Evolutionary conservation across 352 stramenopile genomes (phyloP), one percentile per base, ranked within the genome.

Genomic region (Phytophthora podocarpi): DNA sequence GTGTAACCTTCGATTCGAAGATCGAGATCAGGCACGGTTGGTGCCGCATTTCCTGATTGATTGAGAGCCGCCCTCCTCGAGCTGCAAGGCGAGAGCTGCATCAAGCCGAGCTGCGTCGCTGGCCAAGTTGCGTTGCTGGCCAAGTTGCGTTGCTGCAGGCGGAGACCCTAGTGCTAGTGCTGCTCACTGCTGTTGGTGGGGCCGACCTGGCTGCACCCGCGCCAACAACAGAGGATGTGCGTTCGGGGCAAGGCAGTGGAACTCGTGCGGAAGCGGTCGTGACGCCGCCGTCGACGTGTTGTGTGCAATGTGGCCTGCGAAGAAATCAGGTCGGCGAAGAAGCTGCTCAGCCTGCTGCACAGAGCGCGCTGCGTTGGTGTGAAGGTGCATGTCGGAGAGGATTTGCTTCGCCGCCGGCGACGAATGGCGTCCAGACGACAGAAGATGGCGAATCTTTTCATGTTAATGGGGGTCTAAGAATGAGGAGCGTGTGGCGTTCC

Each of bases 401-500:
- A 50, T 56, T 56, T 63, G 45, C 42, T 32, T 41, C n/a, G 31
- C 26, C 42, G 26, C 4, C 11, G 34, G 24, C 35, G 39, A 32
- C 9, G 31, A 31, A 32, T 16, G 27, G 21, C 23, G 32, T 34
- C 20, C 42, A 16, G 10, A 24, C 23, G 20, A 35, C 16, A 26
- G 15, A 27, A 48, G 24, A 21, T 42, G 48, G 24, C 34, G 37
- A 59, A 51, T 54, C 16, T 53, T 58, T 68, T 39, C 51, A 57
- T 64, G 43, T 64, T 65, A 53, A 43, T 46, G 37, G 32, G 55
- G 37, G 45, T 47, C 39, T 54, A 55, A 53, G 51, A 49, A 56
- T 24, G 55, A 32, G 4, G 20, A 7, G 20, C 34, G 45, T 36
- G 26, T 24, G 24, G 27, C 21, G 18, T 45, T 42, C 50, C 35